phyloP scores from a whole-genome alignment of 768 basidiomycete species.

The Sporobolomyces roseus region DNA sequence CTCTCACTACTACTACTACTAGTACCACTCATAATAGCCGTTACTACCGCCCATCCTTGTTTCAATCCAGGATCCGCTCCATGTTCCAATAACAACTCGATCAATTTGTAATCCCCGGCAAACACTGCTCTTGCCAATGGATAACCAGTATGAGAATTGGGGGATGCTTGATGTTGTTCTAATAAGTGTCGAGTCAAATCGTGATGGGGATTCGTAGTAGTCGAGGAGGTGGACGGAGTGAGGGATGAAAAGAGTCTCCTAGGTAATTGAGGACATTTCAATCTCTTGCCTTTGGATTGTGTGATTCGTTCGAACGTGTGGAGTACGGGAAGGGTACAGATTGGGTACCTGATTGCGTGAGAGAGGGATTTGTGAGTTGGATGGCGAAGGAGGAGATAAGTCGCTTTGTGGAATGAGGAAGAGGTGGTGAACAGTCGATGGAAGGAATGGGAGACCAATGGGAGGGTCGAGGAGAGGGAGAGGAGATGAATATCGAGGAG shows the following conservation, averaged over 20 bases:
- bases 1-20: not conserved
- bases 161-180: slow-evolving; percentile 52
- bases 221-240: slow-evolving; percentile 46
- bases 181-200: slow-evolving; percentile 47
- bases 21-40: slow-evolving; percentile 71
- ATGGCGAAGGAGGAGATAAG: slow-evolving; percentile 59
- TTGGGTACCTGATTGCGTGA: slow-evolving; percentile 46
- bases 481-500: slow-evolving; percentile 71
- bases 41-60: slow-evolving; percentile 62
- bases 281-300: not conserved
- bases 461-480: slow-evolving; percentile 64
- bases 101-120: slow-evolving; percentile 61
- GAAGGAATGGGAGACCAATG: slow-evolving; percentile 59
- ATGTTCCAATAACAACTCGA: slow-evolving; percentile 65
- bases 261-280: slow-evolving; percentile 56
- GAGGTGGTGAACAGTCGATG: slow-evolving; percentile 58
- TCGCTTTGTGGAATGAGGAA: slow-evolving; percentile 60
- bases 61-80: slow-evolving; percentile 68
- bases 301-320: slow-evolving; percentile 54
- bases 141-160: slow-evolving; percentile 73
- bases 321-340: slow-evolving; percentile 47
- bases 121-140: slow-evolving; percentile 74
- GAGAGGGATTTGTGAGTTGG: slow-evolving; percentile 39
- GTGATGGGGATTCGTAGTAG: slow-evolving; percentile 2
- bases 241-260: slow-evolving; percentile 64